Evolutionary conservation across 176 grass and related monocot species (phyloP).

Genomic region (Bonia amplexicaulis): DNA sequence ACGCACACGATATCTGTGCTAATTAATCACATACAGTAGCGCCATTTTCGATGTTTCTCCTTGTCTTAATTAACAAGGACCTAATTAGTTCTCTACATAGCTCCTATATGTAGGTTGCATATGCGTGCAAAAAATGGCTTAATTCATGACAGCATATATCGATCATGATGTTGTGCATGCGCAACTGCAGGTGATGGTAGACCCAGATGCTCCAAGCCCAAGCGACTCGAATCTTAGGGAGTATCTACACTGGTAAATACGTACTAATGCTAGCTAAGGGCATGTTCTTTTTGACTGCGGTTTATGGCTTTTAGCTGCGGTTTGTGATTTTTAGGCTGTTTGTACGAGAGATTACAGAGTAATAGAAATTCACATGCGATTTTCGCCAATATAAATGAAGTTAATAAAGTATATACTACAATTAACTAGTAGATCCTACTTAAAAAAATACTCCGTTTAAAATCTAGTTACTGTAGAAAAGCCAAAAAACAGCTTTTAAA

Average conservation of each 20-base stretch:
- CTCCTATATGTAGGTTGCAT: not conserved
- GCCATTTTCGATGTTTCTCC: not conserved
- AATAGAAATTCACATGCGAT: no score
- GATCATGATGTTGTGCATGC: not conserved
- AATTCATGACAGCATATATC: not conserved
- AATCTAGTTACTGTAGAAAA: no score
- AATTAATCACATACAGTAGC: not conserved
- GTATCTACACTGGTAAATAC: slow-evolving; percentile 61
- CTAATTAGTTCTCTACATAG: not conserved
- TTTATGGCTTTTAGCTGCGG: no score
- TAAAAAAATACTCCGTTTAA: no score
- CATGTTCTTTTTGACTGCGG: no score
- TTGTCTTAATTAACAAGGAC: not conserved
- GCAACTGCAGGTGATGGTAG: slow-evolving; percentile 51
- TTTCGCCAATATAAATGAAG: no score
- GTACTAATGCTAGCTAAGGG: no score
- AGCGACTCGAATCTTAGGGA: slow-evolving; percentile 63
- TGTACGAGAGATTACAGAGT: no score
- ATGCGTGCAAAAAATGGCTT: not conserved
- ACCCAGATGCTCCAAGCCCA: slow-evolving; percentile 82
- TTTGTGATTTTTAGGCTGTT: no score
- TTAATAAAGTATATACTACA: no score
- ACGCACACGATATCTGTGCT: not conserved
- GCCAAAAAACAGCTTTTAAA: no score
- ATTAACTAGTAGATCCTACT: no score